phyloP scores from a whole-genome alignment of 1,284 basidiomycete genomes.

The Ganoderma resinaceum region DNA sequence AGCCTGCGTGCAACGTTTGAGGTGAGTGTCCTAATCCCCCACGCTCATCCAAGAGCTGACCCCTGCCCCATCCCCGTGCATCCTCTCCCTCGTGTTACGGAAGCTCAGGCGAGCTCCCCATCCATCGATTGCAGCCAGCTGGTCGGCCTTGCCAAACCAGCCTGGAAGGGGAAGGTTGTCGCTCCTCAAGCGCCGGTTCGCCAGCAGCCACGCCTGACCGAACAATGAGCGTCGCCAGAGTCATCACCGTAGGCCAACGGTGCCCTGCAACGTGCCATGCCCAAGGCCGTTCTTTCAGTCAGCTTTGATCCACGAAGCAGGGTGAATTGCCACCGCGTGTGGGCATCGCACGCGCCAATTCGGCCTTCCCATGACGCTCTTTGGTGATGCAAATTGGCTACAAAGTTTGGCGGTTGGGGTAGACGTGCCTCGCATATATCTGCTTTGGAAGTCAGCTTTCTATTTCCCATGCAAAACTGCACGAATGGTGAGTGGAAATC shows the following conservation, averaged over 20 bases:
- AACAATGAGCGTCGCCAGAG: background rate
- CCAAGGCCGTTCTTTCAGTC: background rate
- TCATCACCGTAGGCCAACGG: background rate
- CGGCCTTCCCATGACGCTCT: background rate
- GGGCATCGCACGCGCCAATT: background rate
- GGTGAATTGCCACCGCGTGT: background rate
- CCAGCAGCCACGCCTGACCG: background rate
- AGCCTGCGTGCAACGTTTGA: background rate
- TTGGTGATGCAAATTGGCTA: background rate
- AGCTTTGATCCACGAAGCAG: background rate
- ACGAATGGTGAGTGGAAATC: background rate
- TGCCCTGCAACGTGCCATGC: background rate
- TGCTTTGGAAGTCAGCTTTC: background rate
- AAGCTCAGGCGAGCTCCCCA: conserved; percentile 12
- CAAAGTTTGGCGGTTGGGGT: background rate
- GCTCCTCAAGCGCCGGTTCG: conserved; percentile 1
- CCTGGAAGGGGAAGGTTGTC: conserved; percentile 6
- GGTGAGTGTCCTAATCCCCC: conserved; percentile 6
- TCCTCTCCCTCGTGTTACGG: conserved; percentile 12
- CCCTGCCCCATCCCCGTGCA: background rate
- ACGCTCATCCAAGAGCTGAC: background rate
- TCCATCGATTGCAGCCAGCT: conserved; percentile 21
- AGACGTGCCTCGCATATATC: background rate
- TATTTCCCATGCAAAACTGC: background rate
- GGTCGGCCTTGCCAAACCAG: background rate